Evolutionary conservation across 2,329 filamentous ascomycete genomes (phyloP).

Genomic region (Hawksworthiomyces lignivorus): DNA sequence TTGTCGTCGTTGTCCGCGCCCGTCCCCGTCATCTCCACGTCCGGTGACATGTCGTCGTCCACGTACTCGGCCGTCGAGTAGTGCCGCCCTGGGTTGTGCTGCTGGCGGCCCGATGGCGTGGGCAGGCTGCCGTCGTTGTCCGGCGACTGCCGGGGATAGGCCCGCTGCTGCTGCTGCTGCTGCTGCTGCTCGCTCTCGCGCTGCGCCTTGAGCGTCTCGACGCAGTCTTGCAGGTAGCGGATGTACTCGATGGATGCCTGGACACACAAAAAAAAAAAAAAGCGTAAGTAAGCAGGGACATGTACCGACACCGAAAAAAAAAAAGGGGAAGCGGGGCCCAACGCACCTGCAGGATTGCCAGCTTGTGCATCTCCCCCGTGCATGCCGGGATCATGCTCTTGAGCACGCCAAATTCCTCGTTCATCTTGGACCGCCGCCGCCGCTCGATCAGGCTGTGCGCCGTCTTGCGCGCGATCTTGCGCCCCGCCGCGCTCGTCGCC

Average conservation of each 20-base stretch:
- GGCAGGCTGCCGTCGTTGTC: conserved; percentile 23
- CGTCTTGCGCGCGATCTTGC: conserved; percentile 92
- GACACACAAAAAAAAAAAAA: too few species aligned
- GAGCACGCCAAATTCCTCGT: conserved; percentile 89
- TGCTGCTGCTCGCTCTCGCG: conserved; percentile 26
- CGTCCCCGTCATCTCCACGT: conserved; percentile 56
- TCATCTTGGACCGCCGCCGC: conserved; percentile 90
- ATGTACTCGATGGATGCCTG: conserved; percentile 96
- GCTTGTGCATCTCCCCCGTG: conserved; percentile 95
- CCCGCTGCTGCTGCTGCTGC: conserved; percentile 7
- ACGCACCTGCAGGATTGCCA: conserved; percentile 83
- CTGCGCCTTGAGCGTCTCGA: conserved; percentile 66
- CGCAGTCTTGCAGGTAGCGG: conserved; percentile 84
- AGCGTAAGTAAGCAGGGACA: too few species aligned
- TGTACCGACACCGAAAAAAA: too few species aligned
- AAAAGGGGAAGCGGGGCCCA: too few species aligned
- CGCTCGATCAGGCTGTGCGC: conserved; percentile 94
- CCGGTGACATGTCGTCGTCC: conserved; percentile 28
- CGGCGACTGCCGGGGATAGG: conserved; percentile 8
- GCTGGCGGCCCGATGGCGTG: conserved; percentile 19
- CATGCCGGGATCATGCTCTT: conserved; percentile 96
- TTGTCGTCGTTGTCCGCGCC: conserved; percentile 13
- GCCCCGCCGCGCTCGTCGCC: conserved; percentile 73
- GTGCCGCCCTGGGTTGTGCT: conserved; percentile 20
- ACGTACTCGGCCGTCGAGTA: conserved; percentile 24